Evolutionary conservation across 2,329 filamentous ascomycete species (phyloP), one percentile per base, ranked within the genome.

Genomic region (Sporothrix brasiliensis): DNA sequence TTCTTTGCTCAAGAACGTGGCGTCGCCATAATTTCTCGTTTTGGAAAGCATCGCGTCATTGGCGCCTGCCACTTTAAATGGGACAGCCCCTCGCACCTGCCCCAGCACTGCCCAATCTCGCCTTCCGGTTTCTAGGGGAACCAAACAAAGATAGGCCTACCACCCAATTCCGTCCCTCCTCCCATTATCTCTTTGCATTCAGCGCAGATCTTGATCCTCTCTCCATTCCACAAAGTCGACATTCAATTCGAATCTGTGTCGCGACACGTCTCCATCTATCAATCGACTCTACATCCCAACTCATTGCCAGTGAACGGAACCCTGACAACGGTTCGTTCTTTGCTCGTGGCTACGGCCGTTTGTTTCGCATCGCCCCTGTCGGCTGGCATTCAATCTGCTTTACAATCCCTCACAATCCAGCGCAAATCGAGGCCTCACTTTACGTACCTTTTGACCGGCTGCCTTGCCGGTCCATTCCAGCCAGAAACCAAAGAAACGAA

Each of bases 61-160:
- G 19, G 63, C 63, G 27, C 63, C 63, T 53, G 19, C 61, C 47
- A 53, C 27, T 66, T 66, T 53, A 34, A 24, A 27, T 24, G 24
- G 24, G 24, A 24, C 24, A 24, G 24, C 27, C 63, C 61, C 27
- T 66, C 47, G 19, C 63, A 24, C 63, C 63, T 66, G 63, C 63
- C 63, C 19, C 27, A 39, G 63, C 63, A 66, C 63, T 52, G 63
- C 63, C 63, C 63, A 52, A 52, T 47, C 63, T 66, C 27, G 19
- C 63, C 63, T 66, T 66, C 63, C 63, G 60, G 63, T 66, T 66
- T 66, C 63, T 66, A 24, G 63, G 63, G 63, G 47, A 66, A 66
- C 63, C 58, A 24, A 16, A 63, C n/a, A 27, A 11, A 63, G 58
- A n/a, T 6, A 63, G 30, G n/a, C 14, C 56, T 44, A 44, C 39